Percentiles rank a stretch among this genome's conserved stretches.
phyloP scores from a whole-genome alignment of 2,329 filamentous ascomycete genomes.

The Coniosporium tulheliwenetii region DNA sequence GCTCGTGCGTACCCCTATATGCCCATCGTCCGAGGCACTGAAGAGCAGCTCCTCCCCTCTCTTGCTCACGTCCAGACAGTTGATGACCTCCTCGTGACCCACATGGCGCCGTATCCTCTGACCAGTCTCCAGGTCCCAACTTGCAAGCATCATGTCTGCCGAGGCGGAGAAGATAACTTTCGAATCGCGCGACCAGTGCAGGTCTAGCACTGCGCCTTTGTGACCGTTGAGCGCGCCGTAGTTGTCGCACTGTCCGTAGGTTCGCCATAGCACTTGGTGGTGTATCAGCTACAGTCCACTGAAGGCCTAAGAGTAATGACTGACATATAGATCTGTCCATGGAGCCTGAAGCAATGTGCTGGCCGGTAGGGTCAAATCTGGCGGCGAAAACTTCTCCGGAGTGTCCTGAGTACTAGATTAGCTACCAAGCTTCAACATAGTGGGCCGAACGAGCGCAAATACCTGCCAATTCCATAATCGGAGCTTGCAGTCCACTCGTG shows the following conservation, averaged over 20 bases:
- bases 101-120: slow-evolving; percentile 79
- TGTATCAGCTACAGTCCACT: slow-evolving; percentile 10
- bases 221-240: slow-evolving; percentile 81
- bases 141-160: slow-evolving; percentile 82
- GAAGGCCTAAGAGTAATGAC: slow-evolving; percentile 14
- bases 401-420: slow-evolving; percentile 30
- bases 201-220: slow-evolving; percentile 76
- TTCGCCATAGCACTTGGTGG: slow-evolving; percentile 70
- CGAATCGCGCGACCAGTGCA: slow-evolving; percentile 95
- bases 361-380: slow-evolving; percentile 77
- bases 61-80: slow-evolving; percentile 74
- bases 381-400: slow-evolving; percentile 78
- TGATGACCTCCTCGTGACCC: slow-evolving; percentile 93
- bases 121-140: slow-evolving; percentile 91
- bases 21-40: slow-evolving; percentile 85
- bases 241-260: slow-evolving; percentile 85
- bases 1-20: slow-evolving; percentile 44
- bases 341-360: slow-evolving; percentile 81
- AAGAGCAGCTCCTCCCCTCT: slow-evolving; percentile 82
- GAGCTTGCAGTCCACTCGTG: slow-evolving; percentile 71
- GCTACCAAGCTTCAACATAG: not conserved
- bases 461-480: slow-evolving; percentile 85
- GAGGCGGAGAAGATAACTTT: slow-evolving; percentile 82
- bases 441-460: slow-evolving; percentile 15
- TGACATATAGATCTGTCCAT: slow-evolving; percentile 85